Base-by-base conservation (phyloP, 2,329 filamentous ascomycete genomes). In the Pseudogymnoascus sp. region DNA sequence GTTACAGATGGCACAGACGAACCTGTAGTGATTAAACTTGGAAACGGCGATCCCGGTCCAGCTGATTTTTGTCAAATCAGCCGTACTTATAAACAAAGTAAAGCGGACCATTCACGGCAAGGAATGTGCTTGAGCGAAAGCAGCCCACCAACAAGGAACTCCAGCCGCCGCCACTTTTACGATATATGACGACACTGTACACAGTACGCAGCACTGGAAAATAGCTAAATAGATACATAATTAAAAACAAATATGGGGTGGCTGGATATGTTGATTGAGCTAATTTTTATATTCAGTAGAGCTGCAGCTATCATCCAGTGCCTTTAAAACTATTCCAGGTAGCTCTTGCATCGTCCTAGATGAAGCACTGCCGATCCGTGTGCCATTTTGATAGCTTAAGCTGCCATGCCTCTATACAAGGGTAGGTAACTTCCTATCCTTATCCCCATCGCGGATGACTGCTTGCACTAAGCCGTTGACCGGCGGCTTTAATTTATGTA, bases 121-220 rank as follows among this genome's bases (percentile, higher is more conserved):
- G 49, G 49, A 55, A 55, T 55, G 49, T 33, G 49, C 49, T 33
- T 55, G 49, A 14, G 25, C 21, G 49, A 55, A 33, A 55, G 25
- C 49, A 18, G 28, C 16, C 49, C 28, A 55, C 49, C 49, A 55
- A 55, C 49, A 55, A 52, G 49, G 49, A 55, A 55, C 49, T 18
- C 7, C 49, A 55, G 49, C 49, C 49, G 49, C 49, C 49, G 28
- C 49, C 49, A 55, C 49, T 33, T 55, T 55, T 55, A 55, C 49
- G 49, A 21, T 55, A 55, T 18, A 55, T 55, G 49, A 55, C 49
- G 28, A 55, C 49, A 55, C 49, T 7, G 49, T 33, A 16, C 49
- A 6, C 45, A 18, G 4, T 2, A 55, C 14, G 25, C n/a, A 31
- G 25, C 45, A 33, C 28, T 18, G 16, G 33, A 55, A 33, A 55